A percentile compares a stretch with the other conserved stretches of the same genome.
These are phyloP conservation scores for Hydrangea macrophylla DNA, from an alignment of 148 eudicot species.

Conservation along the genomic window DNA sequence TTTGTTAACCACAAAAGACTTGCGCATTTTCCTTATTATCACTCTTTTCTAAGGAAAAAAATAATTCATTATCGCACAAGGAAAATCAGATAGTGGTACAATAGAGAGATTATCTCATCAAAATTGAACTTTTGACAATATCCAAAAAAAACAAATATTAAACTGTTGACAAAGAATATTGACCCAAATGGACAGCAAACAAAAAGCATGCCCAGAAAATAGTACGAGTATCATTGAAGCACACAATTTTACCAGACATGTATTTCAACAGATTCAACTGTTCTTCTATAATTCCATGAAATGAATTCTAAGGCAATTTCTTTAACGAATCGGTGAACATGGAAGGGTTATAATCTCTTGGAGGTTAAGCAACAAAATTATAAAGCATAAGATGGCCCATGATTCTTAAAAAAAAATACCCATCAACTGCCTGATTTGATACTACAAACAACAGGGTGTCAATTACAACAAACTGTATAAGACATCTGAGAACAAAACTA, in stretches of 20 bases:
- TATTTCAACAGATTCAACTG: neutral
- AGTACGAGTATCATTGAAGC: neutral
- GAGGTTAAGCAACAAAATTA: neutral
- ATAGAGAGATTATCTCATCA: neutral
- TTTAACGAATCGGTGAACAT: neutral
- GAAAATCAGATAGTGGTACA: neutral
- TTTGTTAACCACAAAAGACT: no score
- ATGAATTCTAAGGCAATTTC: neutral
- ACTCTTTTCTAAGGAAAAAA: no score
- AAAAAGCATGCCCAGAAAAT: neutral
- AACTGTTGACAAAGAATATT: no score
- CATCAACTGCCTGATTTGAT: neutral
- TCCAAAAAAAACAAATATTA: no score
- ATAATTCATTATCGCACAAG: neutral
- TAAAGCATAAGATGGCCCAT: neutral
- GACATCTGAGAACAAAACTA: neutral
- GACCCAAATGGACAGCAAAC: no score
- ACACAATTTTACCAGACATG: neutral
- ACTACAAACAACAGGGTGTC: neutral
- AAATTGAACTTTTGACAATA: neutral
- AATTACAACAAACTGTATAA: slow-evolving; percentile 2
- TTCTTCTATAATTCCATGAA: neutral
- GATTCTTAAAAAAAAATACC: neutral
- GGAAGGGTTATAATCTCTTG: neutral
- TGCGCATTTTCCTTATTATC: no score